phyloP scores from a whole-genome alignment of 768 basidiomycete species.

The Serendipita indica region DNA sequence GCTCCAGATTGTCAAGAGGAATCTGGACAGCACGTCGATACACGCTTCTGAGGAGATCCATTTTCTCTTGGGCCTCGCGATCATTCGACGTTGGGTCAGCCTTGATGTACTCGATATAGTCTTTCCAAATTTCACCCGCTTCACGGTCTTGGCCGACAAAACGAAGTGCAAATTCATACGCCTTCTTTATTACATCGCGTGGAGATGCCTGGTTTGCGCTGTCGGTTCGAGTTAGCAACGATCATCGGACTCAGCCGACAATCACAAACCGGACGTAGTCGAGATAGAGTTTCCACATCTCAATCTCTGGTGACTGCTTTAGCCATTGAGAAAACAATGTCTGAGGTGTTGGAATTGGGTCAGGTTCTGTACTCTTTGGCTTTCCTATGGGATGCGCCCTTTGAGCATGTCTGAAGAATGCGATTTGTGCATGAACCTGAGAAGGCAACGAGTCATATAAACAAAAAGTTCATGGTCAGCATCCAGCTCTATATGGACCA shows the following conservation, averaged over 20 bases:
- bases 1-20: constrained; percentile 84
- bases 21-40: constrained; percentile 92
- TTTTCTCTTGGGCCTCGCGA: constrained; percentile 93
- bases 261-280: constrained; percentile 73
- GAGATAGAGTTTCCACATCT: constrained; percentile 86
- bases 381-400: constrained; percentile 3
- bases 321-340: constrained; percentile 80
- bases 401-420: constrained; percentile 60
- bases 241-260: constrained; percentile 41
- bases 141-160: constrained; percentile 87
- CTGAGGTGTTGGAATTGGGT: constrained; percentile 64
- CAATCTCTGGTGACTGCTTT: constrained; percentile 70
- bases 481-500: background rate
- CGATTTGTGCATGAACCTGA: constrained; percentile 70
- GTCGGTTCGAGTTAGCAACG: constrained; percentile 18
- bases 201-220: constrained; percentile 24
- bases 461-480: constrained; percentile 9
- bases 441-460: constrained; percentile 17
- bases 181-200: constrained; percentile 66
- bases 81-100: constrained; percentile 57
- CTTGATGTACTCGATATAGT: constrained; percentile 82
- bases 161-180: constrained; percentile 85
- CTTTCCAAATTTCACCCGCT: constrained; percentile 82
- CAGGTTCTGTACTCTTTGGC: constrained; percentile 33
- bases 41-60: constrained; percentile 80